These are phyloP conservation scores for Rhynchospora breviuscula DNA, from an alignment of 176 grass and related monocot genomes.

Conservation along the genomic window DNA sequence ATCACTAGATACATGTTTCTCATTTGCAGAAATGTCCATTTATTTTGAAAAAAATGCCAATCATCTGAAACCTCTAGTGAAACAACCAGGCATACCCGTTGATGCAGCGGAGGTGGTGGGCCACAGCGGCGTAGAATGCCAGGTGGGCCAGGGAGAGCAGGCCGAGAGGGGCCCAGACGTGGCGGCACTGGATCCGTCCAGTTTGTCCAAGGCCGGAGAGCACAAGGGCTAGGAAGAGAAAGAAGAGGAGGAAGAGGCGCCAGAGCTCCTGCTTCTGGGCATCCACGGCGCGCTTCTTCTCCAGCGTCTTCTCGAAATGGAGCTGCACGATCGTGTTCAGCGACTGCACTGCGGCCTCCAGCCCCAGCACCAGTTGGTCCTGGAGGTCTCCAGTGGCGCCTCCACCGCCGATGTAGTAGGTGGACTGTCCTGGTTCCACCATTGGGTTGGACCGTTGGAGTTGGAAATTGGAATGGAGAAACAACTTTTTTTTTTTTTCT, in stretches of 20 bases:
- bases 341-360: conserved; percentile 53
- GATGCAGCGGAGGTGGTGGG: conserved; percentile 93
- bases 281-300: conserved; percentile 87
- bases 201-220: conserved; percentile 40
- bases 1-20: background rate
- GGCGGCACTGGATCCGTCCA: conserved; percentile 59
- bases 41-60: background rate
- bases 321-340: conserved; percentile 78
- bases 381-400: conserved; percentile 17
- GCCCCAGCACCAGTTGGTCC: conserved; percentile 21
- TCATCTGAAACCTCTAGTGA: background rate
- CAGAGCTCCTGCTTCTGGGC: conserved; percentile 96
- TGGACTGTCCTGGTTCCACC: background rate
- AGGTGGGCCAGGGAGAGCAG: conserved; percentile 83
- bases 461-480: background rate
- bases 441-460: background rate
- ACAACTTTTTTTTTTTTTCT: background rate
- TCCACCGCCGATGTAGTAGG: background rate
- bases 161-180: conserved; percentile 72
- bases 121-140: conserved; percentile 80
- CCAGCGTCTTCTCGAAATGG: conserved; percentile 91
- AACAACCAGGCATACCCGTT: conserved; percentile 32
- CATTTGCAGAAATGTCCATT: background rate
- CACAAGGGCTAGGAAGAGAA: conserved; percentile 65
- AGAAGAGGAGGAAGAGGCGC: conserved; percentile 92